phyloP scores from a whole-genome alignment of 768 basidiomycete genomes.

The Suillus weaverae region DNA sequence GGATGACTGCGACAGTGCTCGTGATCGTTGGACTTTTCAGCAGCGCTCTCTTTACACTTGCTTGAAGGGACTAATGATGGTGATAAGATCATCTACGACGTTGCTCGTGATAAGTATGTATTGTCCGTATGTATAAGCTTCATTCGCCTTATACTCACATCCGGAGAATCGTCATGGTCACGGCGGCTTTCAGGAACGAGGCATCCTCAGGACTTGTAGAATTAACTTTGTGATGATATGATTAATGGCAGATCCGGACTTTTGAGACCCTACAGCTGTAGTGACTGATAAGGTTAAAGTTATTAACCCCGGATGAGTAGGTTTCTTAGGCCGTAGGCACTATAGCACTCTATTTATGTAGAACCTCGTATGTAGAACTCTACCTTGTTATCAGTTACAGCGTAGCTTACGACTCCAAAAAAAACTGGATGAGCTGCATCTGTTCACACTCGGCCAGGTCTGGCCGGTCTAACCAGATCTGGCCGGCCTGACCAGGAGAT shows the following conservation, averaged over 20 bases:
- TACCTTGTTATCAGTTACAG: neutral
- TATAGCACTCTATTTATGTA: neutral
- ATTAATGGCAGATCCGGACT: neutral
- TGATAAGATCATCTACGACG: neutral
- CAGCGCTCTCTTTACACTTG: neutral
- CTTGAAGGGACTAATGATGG: neutral
- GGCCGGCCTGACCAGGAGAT: too few relatives aligned
- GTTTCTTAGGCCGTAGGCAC: neutral
- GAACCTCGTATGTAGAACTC: neutral
- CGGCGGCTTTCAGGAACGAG: neutral
- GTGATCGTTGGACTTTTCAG: conserved; percentile 11
- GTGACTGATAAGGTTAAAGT: neutral
- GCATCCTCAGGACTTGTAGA: neutral
- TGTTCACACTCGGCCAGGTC: neutral
- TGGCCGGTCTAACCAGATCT: too few relatives aligned
- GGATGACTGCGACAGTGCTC: conserved; percentile 14
- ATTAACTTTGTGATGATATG: neutral
- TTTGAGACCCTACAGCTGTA: neutral
- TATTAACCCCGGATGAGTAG: neutral
- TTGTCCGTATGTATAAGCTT: neutral
- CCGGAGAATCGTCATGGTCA: neutral
- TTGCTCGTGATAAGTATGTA: neutral
- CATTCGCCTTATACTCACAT: neutral
- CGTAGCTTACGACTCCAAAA: neutral
- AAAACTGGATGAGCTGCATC: neutral